Base-by-base conservation (phyloP, 176 grass and related monocot genomes). In the Luzula sylvatica region DNA sequence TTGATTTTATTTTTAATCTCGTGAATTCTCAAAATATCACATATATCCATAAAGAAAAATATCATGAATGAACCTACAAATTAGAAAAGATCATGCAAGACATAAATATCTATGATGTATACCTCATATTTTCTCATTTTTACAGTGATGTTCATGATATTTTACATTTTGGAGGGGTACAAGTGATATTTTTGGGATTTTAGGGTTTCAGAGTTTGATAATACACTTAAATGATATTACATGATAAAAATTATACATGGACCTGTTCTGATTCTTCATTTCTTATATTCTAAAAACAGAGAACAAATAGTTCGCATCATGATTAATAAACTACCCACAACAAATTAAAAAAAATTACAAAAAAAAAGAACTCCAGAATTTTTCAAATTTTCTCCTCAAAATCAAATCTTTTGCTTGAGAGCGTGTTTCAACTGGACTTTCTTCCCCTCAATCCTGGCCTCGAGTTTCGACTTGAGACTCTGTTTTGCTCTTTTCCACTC, bases 371-470 rank as follows among this genome's bases (percentile, higher is more conserved):
- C 18, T 49, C 20, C 13, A 12, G 11, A 69, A 32, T 23, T 20
- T 22, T 17, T 25, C 42, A 17, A 35, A 12, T 15, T 29, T 8
- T 15, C 3, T 15, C 24, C 42, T 13, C n/a, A n/a, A n/a, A 64
- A 20, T 73, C 81, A 94, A 72, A 82, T 80, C 69, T 82, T 81
- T 72, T 84, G 83, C 60, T 75, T 74, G 44, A 84, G 32, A 4
- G 71, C 73, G 41, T 88, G 83, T 51, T 71, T 74, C 26, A 95
- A 65, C 52, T 81, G 83, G 44, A 84, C 56, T 79, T 85, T 85
- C 19, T 66, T 77, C 15, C 76, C 72, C 24, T 88, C 78, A 40
- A 69, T 42, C 40, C 67, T 82, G 8, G 69, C 70, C 2, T 75
- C 80, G 41, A 76, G 62, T 58, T 85, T 85, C 28, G 61, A 73